These are phyloP conservation scores for Ophiostoma ips DNA, from an alignment of 2,329 filamentous ascomycete species.

Conservation along the genomic window DNA sequence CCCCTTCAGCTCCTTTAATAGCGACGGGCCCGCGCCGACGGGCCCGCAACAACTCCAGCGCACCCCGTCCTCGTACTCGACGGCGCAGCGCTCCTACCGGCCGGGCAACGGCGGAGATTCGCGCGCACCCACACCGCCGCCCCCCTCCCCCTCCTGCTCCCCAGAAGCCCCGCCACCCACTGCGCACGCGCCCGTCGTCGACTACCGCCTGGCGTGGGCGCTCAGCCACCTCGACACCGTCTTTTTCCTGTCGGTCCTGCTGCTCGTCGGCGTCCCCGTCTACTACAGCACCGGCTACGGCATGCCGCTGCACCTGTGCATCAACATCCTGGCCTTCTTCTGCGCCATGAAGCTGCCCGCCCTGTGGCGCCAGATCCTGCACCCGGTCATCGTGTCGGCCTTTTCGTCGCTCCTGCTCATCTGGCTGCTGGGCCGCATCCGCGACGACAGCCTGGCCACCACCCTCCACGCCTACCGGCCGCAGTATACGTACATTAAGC, in stretches of 20 bases:
- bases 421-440: slow-evolving; percentile 36
- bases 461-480: slow-evolving; percentile 36
- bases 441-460: slow-evolving; percentile 25
- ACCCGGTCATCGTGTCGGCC: slow-evolving; percentile 44
- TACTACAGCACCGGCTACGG: slow-evolving; percentile 40
- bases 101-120: neutral
- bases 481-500: slow-evolving; percentile 35
- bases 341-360: slow-evolving; percentile 33
- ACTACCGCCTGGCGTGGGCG: slow-evolving; percentile 35
- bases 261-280: slow-evolving; percentile 38
- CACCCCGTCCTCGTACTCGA: neutral
- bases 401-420: slow-evolving; percentile 36
- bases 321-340: slow-evolving; percentile 40
- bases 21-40: slow-evolving; percentile 8
- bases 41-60: slow-evolving; percentile 12
- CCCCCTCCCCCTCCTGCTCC: too few species aligned
- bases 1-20: slow-evolving; percentile 15
- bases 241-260: slow-evolving; percentile 30
- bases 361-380: slow-evolving; percentile 36
- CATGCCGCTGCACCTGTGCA: slow-evolving; percentile 31
- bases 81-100: neutral
- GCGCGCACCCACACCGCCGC: neutral
- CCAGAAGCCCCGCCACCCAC: slow-evolving; percentile 24
- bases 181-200: slow-evolving; percentile 26
- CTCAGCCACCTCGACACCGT: slow-evolving; percentile 31